Conservation (phyloP, 148 eudicot species). For the Fagopyrum esculentum region DNA sequence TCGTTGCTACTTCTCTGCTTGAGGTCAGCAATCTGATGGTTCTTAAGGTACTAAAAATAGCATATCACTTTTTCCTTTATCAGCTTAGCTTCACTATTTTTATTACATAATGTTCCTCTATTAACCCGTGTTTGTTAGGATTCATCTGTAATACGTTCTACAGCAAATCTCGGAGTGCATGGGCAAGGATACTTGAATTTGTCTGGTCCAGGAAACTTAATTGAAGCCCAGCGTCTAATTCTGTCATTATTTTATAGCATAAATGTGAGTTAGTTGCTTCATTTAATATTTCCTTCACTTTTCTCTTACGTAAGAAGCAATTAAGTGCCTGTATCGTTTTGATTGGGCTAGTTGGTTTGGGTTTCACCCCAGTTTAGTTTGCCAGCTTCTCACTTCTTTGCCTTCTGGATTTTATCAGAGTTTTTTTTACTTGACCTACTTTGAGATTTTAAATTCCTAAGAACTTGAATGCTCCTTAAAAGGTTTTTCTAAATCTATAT, state of each 20-base stretch:
- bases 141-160: constrained; percentile 77
- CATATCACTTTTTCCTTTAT: constrained; percentile 4
- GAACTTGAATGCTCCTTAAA: neutral
- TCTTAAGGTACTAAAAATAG: constrained; percentile 52
- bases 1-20: constrained; percentile 79
- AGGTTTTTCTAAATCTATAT: neutral
- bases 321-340: neutral
- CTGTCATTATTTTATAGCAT: constrained; percentile 79
- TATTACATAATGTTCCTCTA: constrained; percentile 2
- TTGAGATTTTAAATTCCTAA: neutral
- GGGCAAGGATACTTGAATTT: constrained; percentile 91
- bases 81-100: constrained; percentile 5
- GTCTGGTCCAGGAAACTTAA: constrained; percentile 85
- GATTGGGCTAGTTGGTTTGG: neutral
- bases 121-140: constrained; percentile 29
- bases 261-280: constrained; percentile 41
- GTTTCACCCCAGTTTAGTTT: neutral
- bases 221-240: constrained; percentile 93
- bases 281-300: neutral
- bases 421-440: neutral
- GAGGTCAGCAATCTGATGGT: constrained; percentile 95
- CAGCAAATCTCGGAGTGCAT: constrained; percentile 89
- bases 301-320: neutral
- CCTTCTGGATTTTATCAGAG: neutral
- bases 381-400: neutral